phyloP scores from a whole-genome alignment of 352 stramenopile species.

The Pythium brassicae region DNA sequence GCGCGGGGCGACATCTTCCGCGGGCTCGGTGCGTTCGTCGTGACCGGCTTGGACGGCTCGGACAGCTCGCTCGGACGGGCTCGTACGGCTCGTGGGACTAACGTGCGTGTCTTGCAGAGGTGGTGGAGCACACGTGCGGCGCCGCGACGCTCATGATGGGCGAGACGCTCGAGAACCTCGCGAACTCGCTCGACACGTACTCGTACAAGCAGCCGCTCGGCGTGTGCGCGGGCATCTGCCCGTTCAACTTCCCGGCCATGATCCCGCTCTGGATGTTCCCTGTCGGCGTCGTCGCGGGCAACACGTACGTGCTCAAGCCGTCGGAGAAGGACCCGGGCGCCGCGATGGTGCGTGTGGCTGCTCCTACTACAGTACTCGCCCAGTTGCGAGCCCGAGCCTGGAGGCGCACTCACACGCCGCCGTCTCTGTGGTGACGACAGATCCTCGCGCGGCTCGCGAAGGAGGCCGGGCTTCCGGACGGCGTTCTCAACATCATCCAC shows the following conservation, averaged over 20 bases:
- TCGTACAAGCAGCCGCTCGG: constrained; percentile 95
- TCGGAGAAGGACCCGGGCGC: constrained; percentile 91
- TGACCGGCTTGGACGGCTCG: no score
- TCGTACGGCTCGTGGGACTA: no score
- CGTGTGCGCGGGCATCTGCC: constrained; percentile 90
- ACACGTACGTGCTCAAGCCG: constrained; percentile 97
- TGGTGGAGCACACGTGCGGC: constrained; percentile 77
- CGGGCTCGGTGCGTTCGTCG: constrained; percentile 78
- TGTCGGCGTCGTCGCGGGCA: constrained; percentile 87
- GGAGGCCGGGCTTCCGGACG: constrained; percentile 91
- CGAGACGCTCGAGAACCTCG: constrained; percentile 92
- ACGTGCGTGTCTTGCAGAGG: constrained; percentile 33
- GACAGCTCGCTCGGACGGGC: no score
- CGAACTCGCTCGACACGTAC: constrained; percentile 92
- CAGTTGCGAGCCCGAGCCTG: no score
- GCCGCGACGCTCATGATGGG: constrained; percentile 90
- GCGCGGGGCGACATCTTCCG: constrained; percentile 97
- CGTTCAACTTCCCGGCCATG: constrained; percentile 97
- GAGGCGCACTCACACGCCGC: no score
- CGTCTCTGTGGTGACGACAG: constrained; percentile 16
- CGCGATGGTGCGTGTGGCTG: constrained; percentile 52
- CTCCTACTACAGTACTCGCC: no score
- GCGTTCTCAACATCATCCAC: constrained; percentile 95
- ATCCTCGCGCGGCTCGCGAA: constrained; percentile 90
- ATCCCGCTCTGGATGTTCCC: constrained; percentile 95